Evolutionary conservation across 306 rosid species (phyloP).

Genomic region (Glycine tomentella): DNA sequence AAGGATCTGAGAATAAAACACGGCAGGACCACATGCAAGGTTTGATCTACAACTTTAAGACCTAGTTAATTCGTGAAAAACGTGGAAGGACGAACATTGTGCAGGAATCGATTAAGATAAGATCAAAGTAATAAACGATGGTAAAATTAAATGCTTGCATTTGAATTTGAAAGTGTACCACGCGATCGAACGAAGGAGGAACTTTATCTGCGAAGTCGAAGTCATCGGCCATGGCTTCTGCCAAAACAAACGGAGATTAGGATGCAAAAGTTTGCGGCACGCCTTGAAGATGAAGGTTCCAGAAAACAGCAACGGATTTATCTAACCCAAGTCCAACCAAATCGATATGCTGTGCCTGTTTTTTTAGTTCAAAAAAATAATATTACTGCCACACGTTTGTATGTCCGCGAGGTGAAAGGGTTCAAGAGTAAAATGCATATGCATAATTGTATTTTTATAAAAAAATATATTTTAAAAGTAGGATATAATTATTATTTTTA

Average conservation of each 20-base stretch:
- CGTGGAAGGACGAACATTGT: too few relatives aligned
- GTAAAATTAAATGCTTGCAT: background rate
- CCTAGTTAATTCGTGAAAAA: background rate
- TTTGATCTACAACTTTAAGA: constrained; percentile 35
- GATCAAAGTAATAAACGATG: background rate
- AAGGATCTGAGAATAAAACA: constrained; percentile 26
- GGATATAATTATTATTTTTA: too few relatives aligned
- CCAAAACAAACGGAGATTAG: background rate
- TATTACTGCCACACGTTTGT: too few relatives aligned
- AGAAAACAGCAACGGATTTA: background rate
- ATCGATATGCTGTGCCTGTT: background rate
- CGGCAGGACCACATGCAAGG: constrained; percentile 25
- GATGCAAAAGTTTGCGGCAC: background rate
- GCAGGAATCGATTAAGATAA: background rate
- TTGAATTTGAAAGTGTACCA: constrained; percentile 38
- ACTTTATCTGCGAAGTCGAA: constrained; percentile 50
- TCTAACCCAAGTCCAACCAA: background rate
- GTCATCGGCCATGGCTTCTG: constrained; percentile 59
- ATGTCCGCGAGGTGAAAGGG: too few relatives aligned
- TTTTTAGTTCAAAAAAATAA: too few relatives aligned
- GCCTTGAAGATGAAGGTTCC: background rate
- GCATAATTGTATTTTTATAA: too few relatives aligned
- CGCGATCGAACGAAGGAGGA: constrained; percentile 60
- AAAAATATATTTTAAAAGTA: too few relatives aligned
- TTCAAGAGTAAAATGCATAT: too few relatives aligned